Evolutionary conservation across 2,329 filamentous ascomycete genomes (phyloP).

Genomic region (Metarhizium humberi): DNA sequence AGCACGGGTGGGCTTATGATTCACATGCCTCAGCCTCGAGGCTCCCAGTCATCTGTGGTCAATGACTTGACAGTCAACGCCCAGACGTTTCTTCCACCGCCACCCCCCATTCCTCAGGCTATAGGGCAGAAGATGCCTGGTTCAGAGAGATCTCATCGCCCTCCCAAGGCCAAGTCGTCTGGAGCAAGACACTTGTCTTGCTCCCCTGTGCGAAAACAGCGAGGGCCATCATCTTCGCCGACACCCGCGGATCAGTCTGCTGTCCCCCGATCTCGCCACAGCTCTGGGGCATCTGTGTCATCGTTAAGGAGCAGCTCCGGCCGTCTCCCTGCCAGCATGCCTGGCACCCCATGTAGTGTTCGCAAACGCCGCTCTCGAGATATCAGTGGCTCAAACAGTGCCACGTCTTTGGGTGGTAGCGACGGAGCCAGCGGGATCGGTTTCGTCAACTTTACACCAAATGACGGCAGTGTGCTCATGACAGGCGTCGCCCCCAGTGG

Average conservation of each 20-base stretch:
- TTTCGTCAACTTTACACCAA: constrained; percentile 87
- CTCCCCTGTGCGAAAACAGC: constrained; percentile 32
- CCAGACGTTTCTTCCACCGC: constrained; percentile 26
- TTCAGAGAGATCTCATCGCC: constrained; percentile 31
- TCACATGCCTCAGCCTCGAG: constrained; percentile 40
- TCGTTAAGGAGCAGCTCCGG: constrained; percentile 27
- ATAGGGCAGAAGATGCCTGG: constrained; percentile 8
- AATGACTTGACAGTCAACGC: constrained; percentile 23
- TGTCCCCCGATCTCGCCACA: constrained; percentile 24
- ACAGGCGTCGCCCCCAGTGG: constrained; percentile 87
- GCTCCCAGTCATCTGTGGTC: constrained; percentile 24
- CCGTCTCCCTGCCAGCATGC: constrained; percentile 22
- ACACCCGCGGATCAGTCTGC: constrained; percentile 21
- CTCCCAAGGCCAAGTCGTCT: constrained; percentile 44
- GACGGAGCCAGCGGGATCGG: constrained; percentile 30
- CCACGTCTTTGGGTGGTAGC: constrained; percentile 15
- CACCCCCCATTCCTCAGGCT: constrained; percentile 15
- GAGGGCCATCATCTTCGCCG: constrained; percentile 30
- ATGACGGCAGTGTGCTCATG: constrained; percentile 70
- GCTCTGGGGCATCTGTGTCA: constrained; percentile 27
- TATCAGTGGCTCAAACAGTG: constrained; percentile 17
- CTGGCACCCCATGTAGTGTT: constrained; percentile 29
- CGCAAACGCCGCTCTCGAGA: constrained; percentile 30
- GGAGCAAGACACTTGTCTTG: constrained; percentile 38
- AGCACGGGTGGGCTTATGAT: constrained; percentile 38